phyloP scores from a whole-genome alignment of 2,329 filamentous ascomycete genomes.

The Calonectria ilicicola region DNA sequence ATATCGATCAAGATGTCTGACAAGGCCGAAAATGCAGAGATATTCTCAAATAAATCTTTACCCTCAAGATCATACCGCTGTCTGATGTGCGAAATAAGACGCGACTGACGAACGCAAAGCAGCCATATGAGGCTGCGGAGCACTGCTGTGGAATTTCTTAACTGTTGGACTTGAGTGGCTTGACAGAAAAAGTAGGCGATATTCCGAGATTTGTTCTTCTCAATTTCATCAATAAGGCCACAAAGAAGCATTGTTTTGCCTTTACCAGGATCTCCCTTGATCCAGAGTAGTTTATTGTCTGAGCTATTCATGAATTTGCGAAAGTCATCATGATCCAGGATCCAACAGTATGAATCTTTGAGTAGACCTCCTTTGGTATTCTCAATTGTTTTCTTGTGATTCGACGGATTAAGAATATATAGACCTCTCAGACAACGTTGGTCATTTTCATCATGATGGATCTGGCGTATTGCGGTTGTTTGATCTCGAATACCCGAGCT shows the following conservation, averaged over 20 bases:
- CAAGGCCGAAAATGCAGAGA: constrained; percentile 52
- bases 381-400: constrained; percentile 30
- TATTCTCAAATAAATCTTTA: constrained; percentile 51
- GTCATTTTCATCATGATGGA: background rate
- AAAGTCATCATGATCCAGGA: constrained; percentile 34
- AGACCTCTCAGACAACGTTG: constrained; percentile 1
- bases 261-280: constrained; percentile 51
- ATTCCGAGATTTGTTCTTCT: background rate
- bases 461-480: background rate
- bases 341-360: background rate
- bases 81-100: constrained; percentile 49
- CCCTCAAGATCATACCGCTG: constrained; percentile 50
- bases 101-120: constrained; percentile 49
- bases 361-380: background rate
- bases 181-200: constrained; percentile 59
- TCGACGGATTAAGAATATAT: background rate
- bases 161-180: constrained; percentile 46
- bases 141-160: constrained; percentile 55
- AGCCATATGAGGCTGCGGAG: constrained; percentile 58
- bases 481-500: background rate
- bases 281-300: constrained; percentile 42
- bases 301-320: constrained; percentile 37
- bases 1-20: constrained; percentile 54
- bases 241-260: constrained; percentile 53
- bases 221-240: constrained; percentile 43